phyloP scores from a whole-genome alignment of 768 basidiomycete species.

The Lanmaoa rubissima region DNA sequence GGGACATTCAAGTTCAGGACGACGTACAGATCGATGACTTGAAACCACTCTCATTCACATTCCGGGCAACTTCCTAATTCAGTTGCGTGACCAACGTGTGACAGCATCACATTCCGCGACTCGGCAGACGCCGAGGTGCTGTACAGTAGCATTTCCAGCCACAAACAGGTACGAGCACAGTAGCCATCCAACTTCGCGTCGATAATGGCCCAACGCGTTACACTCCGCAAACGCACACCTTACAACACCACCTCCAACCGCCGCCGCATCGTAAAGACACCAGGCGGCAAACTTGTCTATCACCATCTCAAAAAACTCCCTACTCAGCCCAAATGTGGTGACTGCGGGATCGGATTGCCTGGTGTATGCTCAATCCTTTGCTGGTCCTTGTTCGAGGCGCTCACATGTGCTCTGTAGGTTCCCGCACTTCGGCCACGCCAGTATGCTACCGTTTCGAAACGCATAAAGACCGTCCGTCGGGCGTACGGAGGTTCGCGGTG shows the following conservation, averaged over 20 bases:
- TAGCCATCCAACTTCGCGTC: constrained; percentile 1
- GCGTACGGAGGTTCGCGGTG: constrained; percentile 99
- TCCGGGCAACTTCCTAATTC: constrained; percentile 4
- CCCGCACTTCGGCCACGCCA: constrained; percentile 94
- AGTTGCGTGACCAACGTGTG: not conserved
- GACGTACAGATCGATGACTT: constrained; percentile 1
- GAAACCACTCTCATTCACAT: not conserved
- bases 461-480: constrained; percentile 92
- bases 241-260: constrained; percentile 99
- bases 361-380: constrained; percentile 64
- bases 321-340: constrained; percentile 94
- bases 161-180: not conserved
- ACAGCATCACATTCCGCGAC: not conserved
- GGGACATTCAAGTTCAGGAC: constrained; percentile 15
- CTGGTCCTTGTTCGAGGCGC: not conserved
- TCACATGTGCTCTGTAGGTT: constrained; percentile 48
- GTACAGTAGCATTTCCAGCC: constrained; percentile 26
- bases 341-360: constrained; percentile 91
- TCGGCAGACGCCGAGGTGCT: constrained; percentile 20
- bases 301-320: constrained; percentile 97
- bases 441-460: constrained; percentile 95
- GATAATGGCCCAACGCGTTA: constrained; percentile 97
- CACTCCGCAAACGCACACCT: constrained; percentile 95
- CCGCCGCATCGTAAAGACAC: constrained; percentile 94
- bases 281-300: constrained; percentile 97